Evolutionary conservation across 352 stramenopile species (phyloP).

Genomic region (Phytophthora europaea): DNA sequence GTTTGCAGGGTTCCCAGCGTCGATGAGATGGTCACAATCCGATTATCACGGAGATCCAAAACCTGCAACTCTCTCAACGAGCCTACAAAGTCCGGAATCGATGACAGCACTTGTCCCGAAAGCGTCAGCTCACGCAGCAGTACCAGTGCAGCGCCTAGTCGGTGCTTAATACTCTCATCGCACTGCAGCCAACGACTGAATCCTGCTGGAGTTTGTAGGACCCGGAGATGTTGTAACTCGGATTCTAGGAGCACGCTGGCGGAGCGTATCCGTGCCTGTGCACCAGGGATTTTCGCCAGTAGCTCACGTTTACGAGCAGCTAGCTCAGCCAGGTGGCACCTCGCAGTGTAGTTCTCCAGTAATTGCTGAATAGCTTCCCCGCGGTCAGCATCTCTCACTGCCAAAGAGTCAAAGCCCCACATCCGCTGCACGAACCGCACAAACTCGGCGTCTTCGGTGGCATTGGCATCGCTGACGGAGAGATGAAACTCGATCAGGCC

Average conservation of each 20-base stretch:
- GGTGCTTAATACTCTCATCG: conserved; percentile 20
- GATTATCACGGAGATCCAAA: conserved; percentile 46
- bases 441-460: conserved; percentile 69
- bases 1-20: conserved; percentile 27
- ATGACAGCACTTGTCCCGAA: conserved; percentile 20
- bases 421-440: conserved; percentile 67
- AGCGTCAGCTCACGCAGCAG: conserved; percentile 24
- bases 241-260: conserved; percentile 17
- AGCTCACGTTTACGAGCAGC: conserved; percentile 39
- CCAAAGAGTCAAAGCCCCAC: conserved; percentile 59
- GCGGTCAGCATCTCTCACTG: conserved; percentile 37
- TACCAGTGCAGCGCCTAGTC: conserved; percentile 22
- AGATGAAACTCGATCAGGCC: conserved; percentile 64
- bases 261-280: conserved; percentile 33
- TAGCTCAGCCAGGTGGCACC: conserved; percentile 27
- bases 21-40: conserved; percentile 26
- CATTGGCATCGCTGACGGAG: conserved; percentile 54
- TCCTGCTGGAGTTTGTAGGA: conserved; percentile 29
- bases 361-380: conserved; percentile 37
- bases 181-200: conserved; percentile 36
- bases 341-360: conserved; percentile 48
- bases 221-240: conserved; percentile 34
- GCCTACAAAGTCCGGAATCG: conserved; percentile 29
- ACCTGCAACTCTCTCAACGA: conserved; percentile 35
- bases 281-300: conserved; percentile 33